Conservation (phyloP, 208 protist genomes). For the Angomonas ambiguus region DNA sequence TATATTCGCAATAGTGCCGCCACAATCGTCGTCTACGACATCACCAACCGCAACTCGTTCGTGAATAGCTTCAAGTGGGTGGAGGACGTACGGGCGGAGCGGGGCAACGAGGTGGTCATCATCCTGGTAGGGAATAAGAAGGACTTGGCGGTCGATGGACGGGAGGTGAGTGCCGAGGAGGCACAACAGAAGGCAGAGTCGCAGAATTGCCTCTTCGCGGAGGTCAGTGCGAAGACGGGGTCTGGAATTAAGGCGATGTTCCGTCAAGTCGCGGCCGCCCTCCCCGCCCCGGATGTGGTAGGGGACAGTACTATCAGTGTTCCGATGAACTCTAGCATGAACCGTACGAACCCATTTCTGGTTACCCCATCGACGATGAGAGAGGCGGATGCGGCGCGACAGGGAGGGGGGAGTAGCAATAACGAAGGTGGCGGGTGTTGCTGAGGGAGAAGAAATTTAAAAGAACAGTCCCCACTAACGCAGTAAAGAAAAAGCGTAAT, state of each 20-base stretch:
- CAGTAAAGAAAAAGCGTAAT: too few species aligned
- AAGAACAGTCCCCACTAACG: too few species aligned
- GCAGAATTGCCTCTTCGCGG: constrained; percentile 92
- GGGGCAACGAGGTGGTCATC: constrained; percentile 94
- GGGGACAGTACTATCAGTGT: not conserved
- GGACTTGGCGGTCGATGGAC: constrained; percentile 74
- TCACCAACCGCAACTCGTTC: constrained; percentile 94
- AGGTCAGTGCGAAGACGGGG: constrained; percentile 92
- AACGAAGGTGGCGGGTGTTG: constrained; percentile 2
- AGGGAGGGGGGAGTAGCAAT: not conserved
- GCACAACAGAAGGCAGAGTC: constrained; percentile 74
- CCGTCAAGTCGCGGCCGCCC: constrained; percentile 52
- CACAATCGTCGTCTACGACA: constrained; percentile 98
- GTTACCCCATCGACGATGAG: constrained; percentile 30
- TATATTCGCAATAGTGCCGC: constrained; percentile 97
- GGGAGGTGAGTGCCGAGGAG: constrained; percentile 79
- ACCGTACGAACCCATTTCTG: constrained; percentile 30
- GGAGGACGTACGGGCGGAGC: constrained; percentile 95
- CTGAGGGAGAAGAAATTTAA: too few species aligned
- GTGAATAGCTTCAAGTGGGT: constrained; percentile 94
- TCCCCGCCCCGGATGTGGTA: constrained; percentile 21
- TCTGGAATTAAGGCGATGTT: constrained; percentile 78
- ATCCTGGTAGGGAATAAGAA: constrained; percentile 97
- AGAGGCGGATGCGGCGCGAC: not conserved
- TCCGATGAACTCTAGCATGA: not conserved